Percentiles rank a stretch among this genome's conserved stretches.
These are phyloP conservation scores for Puccinia horiana DNA, from an alignment of 1,284 basidiomycete genomes.

Conservation along the genomic window DNA sequence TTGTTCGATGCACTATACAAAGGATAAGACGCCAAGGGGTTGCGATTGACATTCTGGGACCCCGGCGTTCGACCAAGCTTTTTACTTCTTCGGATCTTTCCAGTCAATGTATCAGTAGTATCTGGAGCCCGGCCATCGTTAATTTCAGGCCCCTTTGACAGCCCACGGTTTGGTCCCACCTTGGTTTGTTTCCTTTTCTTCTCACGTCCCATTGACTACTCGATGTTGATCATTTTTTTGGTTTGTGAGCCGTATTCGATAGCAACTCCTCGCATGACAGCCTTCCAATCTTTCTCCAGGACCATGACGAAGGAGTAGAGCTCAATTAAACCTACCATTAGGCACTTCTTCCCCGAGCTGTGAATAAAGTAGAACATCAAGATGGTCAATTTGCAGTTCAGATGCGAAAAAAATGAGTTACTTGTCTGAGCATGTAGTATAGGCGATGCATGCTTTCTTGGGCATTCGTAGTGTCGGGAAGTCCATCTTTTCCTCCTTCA, in stretches of 20 bases:
- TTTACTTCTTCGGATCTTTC: no score
- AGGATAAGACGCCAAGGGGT: neutral
- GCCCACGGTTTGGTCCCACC: no score
- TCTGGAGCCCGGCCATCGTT: slow-evolving; percentile 2
- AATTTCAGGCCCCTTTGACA: no score
- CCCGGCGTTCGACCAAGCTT: neutral
- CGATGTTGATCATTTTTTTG: neutral
- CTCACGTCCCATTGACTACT: neutral
- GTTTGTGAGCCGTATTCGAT: slow-evolving; percentile 4
- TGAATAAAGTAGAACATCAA: neutral
- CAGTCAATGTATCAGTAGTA: slow-evolving; percentile 7
- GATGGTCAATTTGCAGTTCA: neutral
- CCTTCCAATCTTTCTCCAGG: neutral
- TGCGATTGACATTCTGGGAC: neutral
- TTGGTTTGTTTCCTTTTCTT: neutral
- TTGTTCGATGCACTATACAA: neutral
- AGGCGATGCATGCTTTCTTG: no score
- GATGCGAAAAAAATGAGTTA: neutral
- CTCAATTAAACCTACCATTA: neutral
- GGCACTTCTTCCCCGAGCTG: neutral
- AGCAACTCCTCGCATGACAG: neutral
- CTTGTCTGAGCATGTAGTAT: slow-evolving; percentile 19
- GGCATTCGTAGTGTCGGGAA: slow-evolving; percentile 20
- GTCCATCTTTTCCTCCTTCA: neutral
- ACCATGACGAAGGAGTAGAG: neutral